Evolutionary conservation across 805 yeast genomes (phyloP).

Genomic region (Candida namnaoensis): DNA sequence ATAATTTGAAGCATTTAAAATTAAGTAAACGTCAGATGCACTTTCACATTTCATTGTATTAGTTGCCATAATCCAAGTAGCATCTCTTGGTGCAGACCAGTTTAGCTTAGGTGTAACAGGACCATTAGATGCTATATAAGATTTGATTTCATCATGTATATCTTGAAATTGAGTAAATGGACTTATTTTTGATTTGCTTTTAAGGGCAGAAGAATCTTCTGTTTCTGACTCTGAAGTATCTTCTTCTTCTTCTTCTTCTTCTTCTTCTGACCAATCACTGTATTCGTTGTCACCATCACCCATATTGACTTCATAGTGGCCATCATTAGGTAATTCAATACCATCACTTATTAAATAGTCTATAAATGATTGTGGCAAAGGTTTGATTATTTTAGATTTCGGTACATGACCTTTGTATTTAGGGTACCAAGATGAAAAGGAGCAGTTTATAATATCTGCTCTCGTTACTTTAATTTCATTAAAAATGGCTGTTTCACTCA

Average conservation of each 20-base stretch:
- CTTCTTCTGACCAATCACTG: conserved; percentile 63
- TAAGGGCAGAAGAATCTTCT: conserved; percentile 9
- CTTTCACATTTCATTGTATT: conserved; percentile 65
- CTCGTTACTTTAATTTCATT: conserved; percentile 19
- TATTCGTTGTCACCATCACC: conserved; percentile 55
- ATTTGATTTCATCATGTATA: conserved; percentile 45
- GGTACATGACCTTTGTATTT: conserved; percentile 40
- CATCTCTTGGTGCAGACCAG: conserved; percentile 97
- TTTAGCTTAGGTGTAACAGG: conserved; percentile 82
- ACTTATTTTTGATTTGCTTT: conserved; percentile 16
- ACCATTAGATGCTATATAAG: conserved; percentile 39
- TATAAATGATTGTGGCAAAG: conserved; percentile 49
- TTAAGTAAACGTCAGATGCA: conserved; percentile 68
- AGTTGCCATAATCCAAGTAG: conserved; percentile 82
- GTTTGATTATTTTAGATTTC: conserved; percentile 40
- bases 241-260: conserved; percentile 15
- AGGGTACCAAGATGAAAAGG: conserved; percentile 53
- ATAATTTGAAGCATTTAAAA: conserved; percentile 83
- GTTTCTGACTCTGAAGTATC: conserved; percentile 4
- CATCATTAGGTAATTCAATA: conserved; percentile 48
- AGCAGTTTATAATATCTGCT: conserved; percentile 40
- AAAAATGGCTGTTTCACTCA: conserved; percentile 10
- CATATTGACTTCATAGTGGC: conserved; percentile 21
- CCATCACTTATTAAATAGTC: conserved; percentile 62
- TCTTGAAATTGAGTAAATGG: conserved; percentile 47